Evolutionary conservation across 495 filamentous ascomycete genomes (phyloP).

Genomic region (Daldinia bambusicola): DNA sequence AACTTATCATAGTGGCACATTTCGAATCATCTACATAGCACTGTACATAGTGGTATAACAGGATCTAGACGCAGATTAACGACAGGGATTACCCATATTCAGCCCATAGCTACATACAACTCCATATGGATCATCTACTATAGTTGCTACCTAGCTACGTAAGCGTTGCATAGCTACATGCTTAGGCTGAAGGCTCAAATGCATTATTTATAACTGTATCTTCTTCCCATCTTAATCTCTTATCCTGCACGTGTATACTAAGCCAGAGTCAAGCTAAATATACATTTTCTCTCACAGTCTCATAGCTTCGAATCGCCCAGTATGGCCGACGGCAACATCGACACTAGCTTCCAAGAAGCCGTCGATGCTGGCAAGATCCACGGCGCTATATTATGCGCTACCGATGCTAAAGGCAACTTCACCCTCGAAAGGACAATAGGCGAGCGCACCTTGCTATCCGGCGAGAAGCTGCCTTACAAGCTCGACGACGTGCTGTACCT

Average conservation of each 20-base stretch:
- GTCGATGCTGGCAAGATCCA: background rate
- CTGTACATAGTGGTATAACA: too few species aligned
- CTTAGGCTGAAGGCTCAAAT: background rate
- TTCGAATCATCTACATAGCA: background rate
- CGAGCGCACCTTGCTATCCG: background rate
- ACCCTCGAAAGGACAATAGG: conserved; percentile 1
- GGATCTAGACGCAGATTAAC: background rate
- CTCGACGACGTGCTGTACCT: background rate
- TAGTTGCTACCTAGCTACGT: background rate
- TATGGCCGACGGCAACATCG: background rate
- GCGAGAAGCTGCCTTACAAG: background rate
- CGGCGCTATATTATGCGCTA: background rate
- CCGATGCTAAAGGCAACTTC: background rate
- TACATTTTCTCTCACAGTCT: background rate
- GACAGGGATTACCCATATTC: background rate
- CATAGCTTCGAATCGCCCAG: background rate
- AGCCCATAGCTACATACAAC: background rate
- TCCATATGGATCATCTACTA: background rate
- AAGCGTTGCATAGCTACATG: background rate
- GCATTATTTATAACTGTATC: background rate
- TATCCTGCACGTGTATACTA: background rate
- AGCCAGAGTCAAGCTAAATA: background rate
- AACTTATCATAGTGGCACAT: background rate
- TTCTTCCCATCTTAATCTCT: background rate
- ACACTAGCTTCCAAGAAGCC: background rate